Percentiles rank a stretch among this genome's conserved stretches.
Evolutionary conservation across 163 green algal genomes (phyloP).

Genomic region (Volvox carteri): DNA sequence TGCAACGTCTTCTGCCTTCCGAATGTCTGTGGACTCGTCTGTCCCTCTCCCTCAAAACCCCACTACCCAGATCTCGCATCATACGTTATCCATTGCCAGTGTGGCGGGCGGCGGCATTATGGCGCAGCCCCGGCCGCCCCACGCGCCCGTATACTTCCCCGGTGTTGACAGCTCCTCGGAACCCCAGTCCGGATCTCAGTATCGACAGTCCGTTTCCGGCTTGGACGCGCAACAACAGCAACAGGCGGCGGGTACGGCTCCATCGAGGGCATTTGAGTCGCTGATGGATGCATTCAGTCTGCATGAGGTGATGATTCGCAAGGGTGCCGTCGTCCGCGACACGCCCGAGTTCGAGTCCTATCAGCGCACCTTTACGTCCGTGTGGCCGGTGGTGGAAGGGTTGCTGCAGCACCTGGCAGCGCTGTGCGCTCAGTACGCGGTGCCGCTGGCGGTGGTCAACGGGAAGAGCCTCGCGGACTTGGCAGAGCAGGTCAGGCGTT

Average conservation of each 20-base stretch:
- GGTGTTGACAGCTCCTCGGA: background rate
- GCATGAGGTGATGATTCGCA: slow-evolving; percentile 75
- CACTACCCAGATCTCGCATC: slow-evolving; percentile 10
- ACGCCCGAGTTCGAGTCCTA: slow-evolving; percentile 77
- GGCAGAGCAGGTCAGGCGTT: slow-evolving; percentile 16
- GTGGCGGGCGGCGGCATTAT: slow-evolving; percentile 37
- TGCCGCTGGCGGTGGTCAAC: slow-evolving; percentile 73
- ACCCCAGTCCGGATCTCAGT: background rate
- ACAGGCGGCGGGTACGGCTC: background rate
- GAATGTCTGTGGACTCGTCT: too few relatives aligned
- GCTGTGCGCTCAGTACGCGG: slow-evolving; percentile 70
- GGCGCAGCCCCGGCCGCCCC: background rate
- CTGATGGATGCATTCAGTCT: slow-evolving; percentile 74
- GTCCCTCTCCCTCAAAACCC: too few relatives aligned
- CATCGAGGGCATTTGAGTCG: slow-evolving; percentile 62
- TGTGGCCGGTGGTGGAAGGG: slow-evolving; percentile 66
- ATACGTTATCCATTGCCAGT: background rate
- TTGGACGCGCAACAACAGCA: background rate
- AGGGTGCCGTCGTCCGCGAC: slow-evolving; percentile 59
- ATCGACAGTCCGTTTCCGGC: background rate
- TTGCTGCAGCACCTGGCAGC: slow-evolving; percentile 69
- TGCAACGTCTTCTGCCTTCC: too few relatives aligned
- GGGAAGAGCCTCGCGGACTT: slow-evolving; percentile 70
- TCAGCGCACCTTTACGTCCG: slow-evolving; percentile 58
- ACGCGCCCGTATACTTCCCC: slow-evolving; percentile 17